Base-by-base conservation (phyloP, 2,329 filamentous ascomycete species). In the Lasiodiplodia theobromae region DNA sequence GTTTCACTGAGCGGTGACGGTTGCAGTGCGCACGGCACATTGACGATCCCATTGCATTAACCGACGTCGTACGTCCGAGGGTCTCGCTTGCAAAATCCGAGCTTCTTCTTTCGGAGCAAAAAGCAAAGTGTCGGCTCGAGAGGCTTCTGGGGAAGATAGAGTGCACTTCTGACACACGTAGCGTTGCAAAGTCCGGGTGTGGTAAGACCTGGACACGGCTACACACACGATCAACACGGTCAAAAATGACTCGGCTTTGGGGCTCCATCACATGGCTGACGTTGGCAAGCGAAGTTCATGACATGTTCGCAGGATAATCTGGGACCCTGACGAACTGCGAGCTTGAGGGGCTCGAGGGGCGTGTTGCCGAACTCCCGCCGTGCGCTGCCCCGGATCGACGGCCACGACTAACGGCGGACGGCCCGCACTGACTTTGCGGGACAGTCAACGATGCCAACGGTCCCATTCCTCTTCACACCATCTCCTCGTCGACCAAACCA, bases 391-490 rank as follows among this genome's bases (percentile, higher is more conserved):
- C 40, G 10, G 31, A 58, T 23, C 56, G 25, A 37, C 56, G 56
- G 56, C 56, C 56, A 58, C 56, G 37, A 58, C 53, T 14, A 25
- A 44, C 37, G 16, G 4, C 21, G 3, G 56, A 7, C 54, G 54
- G 31, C 16, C 21, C 57, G 18, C 57, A 47, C 25, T 47, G 37
- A 47, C n/a, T 18, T 11, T 47, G 44, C 44, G 44, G 44, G 44
- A 16, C 18, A 47, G 10, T 47, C 44, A 47, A n/a, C 40, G 40
- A 47, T 21, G 16, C 40, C 28, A 51, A 62, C 58, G 58, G 58
- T 40, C 12, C 23, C 58, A 34, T 63, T 63, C 38, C 58, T n/a
- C 49, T 18, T 10, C n/a, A 44, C 58, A 49, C 47, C 40, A 49
- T 5, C 40, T 31, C 25, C 18, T 49, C 58, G 47, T 44, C 57